Base-by-base conservation (phyloP, 371 early-diverging fungal genomes). In the Apophysomyces ossiformis region DNA sequence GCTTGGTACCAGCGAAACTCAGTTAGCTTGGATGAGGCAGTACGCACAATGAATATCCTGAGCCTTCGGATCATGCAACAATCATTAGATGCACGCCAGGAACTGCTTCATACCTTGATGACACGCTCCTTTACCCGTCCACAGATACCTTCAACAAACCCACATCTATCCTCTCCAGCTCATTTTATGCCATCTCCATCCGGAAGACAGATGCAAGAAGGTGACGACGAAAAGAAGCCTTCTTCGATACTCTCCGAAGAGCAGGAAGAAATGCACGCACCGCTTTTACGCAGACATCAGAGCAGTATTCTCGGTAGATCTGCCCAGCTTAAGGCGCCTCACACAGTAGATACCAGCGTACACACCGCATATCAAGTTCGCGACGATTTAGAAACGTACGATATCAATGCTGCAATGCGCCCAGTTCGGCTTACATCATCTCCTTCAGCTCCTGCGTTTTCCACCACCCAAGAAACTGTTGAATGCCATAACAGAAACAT, bases 31-130 rank as follows among this genome's bases (percentile, higher is more conserved):
- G 38, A 57, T 8, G 77, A 80, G 50, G 80, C 77, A 1, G 75
- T 75, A 2, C 77, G 68, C 61, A 73, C 80, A 4, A 75, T 80
- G 72, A 80, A 77, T 11, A 70, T 77, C 2, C 38, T 80, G 9
- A 69, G 80, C 21, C 66, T 80, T 16, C 73, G 75, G 41, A 41
- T 69, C 16, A 73, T 80, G 80, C 75, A 77, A 47, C 58, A 76
- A 21, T 70, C 71, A 6, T 32, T 79, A 5, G 72, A 79, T 47
- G 71, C 76, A 44, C 72, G 79, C 21, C 76, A 72, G 39, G 76
- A 71, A 58, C 38, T 79, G 43, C 63, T 76, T 8, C 68, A 72
- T 37, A 68, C 69, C 6, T 56, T 72, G n/a, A 69, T 65, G 1
- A 69, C 69, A 39, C 37, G 44, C 4, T 43, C 62, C 13, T 54